phyloP scores from a whole-genome alignment of 2,329 filamentous ascomycete genomes.

The Aspergillus aculeatus region DNA sequence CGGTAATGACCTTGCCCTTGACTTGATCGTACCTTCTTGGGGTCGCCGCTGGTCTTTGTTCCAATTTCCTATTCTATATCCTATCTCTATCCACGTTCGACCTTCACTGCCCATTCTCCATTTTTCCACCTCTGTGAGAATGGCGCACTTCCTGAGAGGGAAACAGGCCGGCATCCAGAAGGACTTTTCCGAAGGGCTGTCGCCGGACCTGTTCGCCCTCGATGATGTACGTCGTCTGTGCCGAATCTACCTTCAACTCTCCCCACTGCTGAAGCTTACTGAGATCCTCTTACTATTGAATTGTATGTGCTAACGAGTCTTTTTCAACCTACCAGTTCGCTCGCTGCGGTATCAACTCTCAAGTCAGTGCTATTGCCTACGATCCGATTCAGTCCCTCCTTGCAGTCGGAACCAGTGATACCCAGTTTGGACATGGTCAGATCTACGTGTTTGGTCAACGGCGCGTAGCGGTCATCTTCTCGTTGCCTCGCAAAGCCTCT shows the following conservation, averaged over 20 bases:
- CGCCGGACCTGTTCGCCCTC: conserved; percentile 73
- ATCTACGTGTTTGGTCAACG: conserved; percentile 86
- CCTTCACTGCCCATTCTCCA: conserved; percentile 9
- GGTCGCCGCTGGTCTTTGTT: conserved; percentile 17
- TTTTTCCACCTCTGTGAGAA: conserved; percentile 39
- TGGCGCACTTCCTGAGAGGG: conserved; percentile 84
- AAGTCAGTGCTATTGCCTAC: conserved; percentile 76
- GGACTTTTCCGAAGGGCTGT: conserved; percentile 81
- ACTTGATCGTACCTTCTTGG: conserved; percentile 8
- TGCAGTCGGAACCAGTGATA: conserved; percentile 86
- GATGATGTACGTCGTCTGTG: conserved; percentile 64
- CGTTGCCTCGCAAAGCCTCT: conserved; percentile 69
- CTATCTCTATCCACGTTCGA: conserved; percentile 17
- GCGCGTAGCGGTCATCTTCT: conserved; percentile 73
- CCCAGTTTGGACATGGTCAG: conserved; percentile 78
- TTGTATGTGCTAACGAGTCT: background rate
- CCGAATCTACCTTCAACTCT: conserved; percentile 1
- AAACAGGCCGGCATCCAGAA: conserved; percentile 92
- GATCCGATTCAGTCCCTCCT: conserved; percentile 92
- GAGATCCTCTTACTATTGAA: background rate
- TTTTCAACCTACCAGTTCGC: conserved; percentile 50
- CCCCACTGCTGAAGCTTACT: conserved; percentile 26
- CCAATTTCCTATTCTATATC: conserved; percentile 13
- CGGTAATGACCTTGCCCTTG: background rate
- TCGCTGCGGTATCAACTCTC: conserved; percentile 78